Percentiles rank a stretch among this genome's conserved stretches.
Evolutionary conservation across 805 yeast genomes (phyloP).

Genomic region (Starmera dryadoides): DNA sequence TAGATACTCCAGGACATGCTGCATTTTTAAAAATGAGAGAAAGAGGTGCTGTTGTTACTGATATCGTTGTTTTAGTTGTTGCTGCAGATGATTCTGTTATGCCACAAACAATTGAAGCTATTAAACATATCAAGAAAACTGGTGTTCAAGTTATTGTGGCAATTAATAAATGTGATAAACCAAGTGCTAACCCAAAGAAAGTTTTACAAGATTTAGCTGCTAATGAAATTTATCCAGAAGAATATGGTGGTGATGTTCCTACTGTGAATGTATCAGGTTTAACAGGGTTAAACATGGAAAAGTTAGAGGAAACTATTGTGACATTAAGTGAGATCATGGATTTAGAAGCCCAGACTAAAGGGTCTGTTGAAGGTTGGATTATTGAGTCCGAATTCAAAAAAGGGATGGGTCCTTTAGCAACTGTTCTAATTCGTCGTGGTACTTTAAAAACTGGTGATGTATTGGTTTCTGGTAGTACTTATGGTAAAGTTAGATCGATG

Average conservation of each 20-base stretch:
- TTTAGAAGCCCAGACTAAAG: conserved; percentile 47
- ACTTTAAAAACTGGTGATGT: conserved; percentile 59
- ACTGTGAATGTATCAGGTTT: conserved; percentile 82
- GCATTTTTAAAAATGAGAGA: conserved; percentile 95
- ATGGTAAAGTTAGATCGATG: conserved; percentile 78
- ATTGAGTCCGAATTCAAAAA: conserved; percentile 78
- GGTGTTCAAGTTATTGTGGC: conserved; percentile 87
- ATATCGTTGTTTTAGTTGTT: conserved; percentile 84
- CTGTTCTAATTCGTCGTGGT: conserved; percentile 78
- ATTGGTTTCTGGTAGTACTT: conserved; percentile 82
- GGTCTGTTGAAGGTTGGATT: conserved; percentile 77
- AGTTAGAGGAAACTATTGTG: conserved; percentile 81
- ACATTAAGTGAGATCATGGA: conserved; percentile 82
- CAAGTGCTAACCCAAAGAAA: conserved; percentile 64
- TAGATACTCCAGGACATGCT: conserved; percentile 98
- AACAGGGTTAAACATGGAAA: conserved; percentile 85
- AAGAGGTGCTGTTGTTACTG: conserved; percentile 92
- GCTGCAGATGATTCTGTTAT: conserved; percentile 97
- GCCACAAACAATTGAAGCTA: conserved; percentile 97
- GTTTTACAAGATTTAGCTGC: conserved; percentile 73
- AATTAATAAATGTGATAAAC: conserved; percentile 84
- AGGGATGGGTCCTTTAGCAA: conserved; percentile 81
- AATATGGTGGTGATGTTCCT: conserved; percentile 93
- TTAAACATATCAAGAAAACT: conserved; percentile 80
- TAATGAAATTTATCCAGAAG: conserved; percentile 79